These are phyloP conservation scores for Selaginella tamariscina DNA, from an alignment of 75 land plant species.

Conservation along the genomic window DNA sequence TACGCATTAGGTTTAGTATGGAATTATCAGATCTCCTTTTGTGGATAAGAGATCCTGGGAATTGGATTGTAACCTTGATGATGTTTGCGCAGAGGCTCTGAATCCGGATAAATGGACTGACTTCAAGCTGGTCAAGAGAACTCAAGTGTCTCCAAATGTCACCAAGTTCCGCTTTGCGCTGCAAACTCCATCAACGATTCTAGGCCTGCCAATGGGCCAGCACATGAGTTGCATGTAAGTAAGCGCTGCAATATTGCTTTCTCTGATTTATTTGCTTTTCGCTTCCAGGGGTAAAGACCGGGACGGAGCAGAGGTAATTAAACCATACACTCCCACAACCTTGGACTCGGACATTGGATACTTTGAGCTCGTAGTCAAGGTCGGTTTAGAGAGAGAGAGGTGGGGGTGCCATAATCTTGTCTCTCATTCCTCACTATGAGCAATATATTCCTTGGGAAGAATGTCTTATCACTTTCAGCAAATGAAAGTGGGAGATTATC, in stretches of 20 bases:
- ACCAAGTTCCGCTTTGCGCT: slow-evolving; percentile 67
- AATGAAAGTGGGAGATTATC: slow-evolving; percentile 53
- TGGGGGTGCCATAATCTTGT: too few species aligned
- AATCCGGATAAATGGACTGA: slow-evolving; percentile 71
- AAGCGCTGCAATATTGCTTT: neutral
- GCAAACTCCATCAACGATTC: slow-evolving; percentile 63
- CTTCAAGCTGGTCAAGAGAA: slow-evolving; percentile 58
- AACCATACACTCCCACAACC: slow-evolving; percentile 88
- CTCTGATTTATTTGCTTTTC: neutral
- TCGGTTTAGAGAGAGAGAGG: too few species aligned
- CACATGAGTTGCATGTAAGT: slow-evolving; percentile 78
- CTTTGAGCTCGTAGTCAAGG: slow-evolving; percentile 91
- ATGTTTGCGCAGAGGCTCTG: slow-evolving; percentile 40
- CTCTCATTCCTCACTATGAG: too few species aligned
- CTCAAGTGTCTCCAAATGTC: slow-evolving; percentile 77
- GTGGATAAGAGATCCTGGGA: neutral
- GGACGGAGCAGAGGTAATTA: slow-evolving; percentile 62
- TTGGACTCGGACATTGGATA: slow-evolving; percentile 71
- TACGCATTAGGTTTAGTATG: neutral
- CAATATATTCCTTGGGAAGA: slow-evolving; percentile 72
- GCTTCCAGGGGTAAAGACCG: slow-evolving; percentile 60
- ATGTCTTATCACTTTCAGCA: slow-evolving; percentile 69
- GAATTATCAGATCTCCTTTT: neutral
- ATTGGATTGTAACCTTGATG: neutral
- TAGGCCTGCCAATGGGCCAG: slow-evolving; percentile 92